phyloP scores from a whole-genome alignment of 495 filamentous ascomycete species.

The Apiosordaria backusii region DNA sequence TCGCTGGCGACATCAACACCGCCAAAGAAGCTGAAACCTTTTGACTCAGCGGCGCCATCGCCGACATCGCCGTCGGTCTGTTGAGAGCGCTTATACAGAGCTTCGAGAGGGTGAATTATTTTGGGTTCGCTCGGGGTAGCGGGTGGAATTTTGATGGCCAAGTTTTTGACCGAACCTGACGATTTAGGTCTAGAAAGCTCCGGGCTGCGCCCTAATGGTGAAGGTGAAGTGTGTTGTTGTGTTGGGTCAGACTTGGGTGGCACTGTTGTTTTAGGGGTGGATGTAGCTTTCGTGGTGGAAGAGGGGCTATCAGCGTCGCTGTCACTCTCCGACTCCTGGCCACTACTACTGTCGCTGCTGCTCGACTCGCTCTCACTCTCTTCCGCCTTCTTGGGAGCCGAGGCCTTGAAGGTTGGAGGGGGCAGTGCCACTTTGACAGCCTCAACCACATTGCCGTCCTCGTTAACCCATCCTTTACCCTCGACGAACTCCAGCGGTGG shows the following conservation, averaged over 20 bases:
- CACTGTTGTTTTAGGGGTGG: not conserved
- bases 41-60: constrained; percentile 22
- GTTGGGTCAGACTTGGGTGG: not conserved
- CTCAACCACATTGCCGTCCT: constrained; percentile 71
- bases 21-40: constrained; percentile 52
- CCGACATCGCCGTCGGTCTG: constrained; percentile 29
- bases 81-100: constrained; percentile 74
- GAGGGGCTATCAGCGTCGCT: constrained; percentile 29
- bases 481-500: constrained; percentile 58
- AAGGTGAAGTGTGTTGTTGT: not conserved
- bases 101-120: constrained; percentile 81
- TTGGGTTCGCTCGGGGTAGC: constrained; percentile 43
- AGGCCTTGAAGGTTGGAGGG: constrained; percentile 9
- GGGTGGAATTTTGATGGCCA: constrained; percentile 52
- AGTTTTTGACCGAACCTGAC: constrained; percentile 39
- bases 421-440: constrained; percentile 32
- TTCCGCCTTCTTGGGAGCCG: constrained; percentile 8
- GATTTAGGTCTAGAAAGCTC: constrained; percentile 37
- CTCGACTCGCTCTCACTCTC: not conserved
- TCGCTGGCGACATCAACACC: constrained; percentile 41
- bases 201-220: constrained; percentile 21
- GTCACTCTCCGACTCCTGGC: constrained; percentile 16
- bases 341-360: not conserved
- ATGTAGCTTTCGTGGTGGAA: constrained; percentile 21
- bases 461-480: constrained; percentile 85